Base-by-base conservation (phyloP, 805 yeast genomes). In the Ogataea trehaloabstinens region DNA sequence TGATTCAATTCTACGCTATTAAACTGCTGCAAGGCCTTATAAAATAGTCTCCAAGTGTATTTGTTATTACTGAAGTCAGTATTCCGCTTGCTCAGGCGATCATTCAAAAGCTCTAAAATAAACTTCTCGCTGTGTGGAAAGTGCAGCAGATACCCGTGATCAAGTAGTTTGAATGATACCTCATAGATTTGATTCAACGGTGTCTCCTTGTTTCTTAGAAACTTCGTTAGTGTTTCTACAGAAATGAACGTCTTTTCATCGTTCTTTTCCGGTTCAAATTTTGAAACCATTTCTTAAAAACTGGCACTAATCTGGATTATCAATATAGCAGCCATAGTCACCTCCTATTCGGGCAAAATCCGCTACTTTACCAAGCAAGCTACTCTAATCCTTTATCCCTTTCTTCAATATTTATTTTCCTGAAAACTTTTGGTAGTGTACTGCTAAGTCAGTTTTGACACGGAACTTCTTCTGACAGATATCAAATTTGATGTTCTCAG, bases 71-170 rank as follows among this genome's bases (percentile, higher is more conserved):
- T 78, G 66, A 78, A 79, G 5, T 53, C 44, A 2, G 56, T 44
- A n/a, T 59, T 55, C 7, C 46, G 43, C 40, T 79, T 85, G 40
- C 73, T 72, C 51, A 83, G 57, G 38, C 89, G 65, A 52, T 82
- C 87, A 36, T 76, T 67, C 1, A 83, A 44, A 24, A 84, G 63
- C 34, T 80, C 85, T 35, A 82, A 65, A 3, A 82, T 61, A 46
- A 84, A 84, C 1, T 60, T 52, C 18, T 71, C 70, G 38, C 64
- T 64, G 40, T 79, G 74, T 6, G 89, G 90, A 11, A 84, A 67
- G 38, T 66, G 70, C 2, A 76, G 64, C 1, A 56, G 38, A 15
- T 55, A 33, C 4, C 38, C 19, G 4, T 43, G 61, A 20, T 57
- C 66, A 16, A 75, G 53, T 21, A 69, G 60, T 25, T 49, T 51